A percentile compares a stretch with the other conserved stretches of the same genome.
Evolutionary conservation across 1,284 basidiomycete species (phyloP).

Genomic region (Fomitopsis betulina): DNA sequence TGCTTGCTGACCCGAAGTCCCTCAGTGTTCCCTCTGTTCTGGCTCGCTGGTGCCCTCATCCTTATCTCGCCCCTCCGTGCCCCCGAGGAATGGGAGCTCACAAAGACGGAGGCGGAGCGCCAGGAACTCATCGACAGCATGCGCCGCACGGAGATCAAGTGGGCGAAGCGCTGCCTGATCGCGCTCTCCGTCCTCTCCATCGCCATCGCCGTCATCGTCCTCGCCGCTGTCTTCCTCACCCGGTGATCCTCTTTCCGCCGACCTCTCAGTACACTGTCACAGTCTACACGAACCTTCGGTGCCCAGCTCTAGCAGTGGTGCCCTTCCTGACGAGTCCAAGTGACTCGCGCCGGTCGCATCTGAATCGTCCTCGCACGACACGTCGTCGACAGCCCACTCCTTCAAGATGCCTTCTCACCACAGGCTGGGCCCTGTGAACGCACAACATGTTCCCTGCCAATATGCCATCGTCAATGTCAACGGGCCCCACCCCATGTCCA

Average conservation of each 20-base stretch:
- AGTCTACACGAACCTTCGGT: neutral
- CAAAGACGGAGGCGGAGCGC: constrained; percentile 34
- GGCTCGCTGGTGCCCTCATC: constrained; percentile 36
- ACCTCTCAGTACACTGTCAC: neutral
- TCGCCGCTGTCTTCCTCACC: constrained; percentile 13
- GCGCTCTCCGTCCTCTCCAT: constrained; percentile 17
- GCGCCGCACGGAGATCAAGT: constrained; percentile 33
- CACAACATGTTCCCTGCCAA: too few species aligned
- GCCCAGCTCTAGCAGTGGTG: neutral
- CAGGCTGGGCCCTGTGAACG: neutral
- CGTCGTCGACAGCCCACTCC: too few species aligned
- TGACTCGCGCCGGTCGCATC: neutral
- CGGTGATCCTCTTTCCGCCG: neutral
- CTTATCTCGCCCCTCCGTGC: constrained; percentile 34
- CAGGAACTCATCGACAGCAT: constrained; percentile 31
- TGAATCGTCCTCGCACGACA: neutral
- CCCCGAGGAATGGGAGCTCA: constrained; percentile 34
- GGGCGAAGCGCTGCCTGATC: constrained; percentile 37
- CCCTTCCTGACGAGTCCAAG: neutral
- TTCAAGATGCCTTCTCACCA: neutral
- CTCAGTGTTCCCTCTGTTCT: constrained; percentile 40
- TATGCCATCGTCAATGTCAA: too few species aligned
- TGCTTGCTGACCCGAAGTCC: neutral
- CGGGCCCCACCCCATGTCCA: neutral
- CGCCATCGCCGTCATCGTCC: constrained; percentile 10